Evolutionary conservation across 108 stramenopile genomes (phyloP).

Genomic region (Nitzschia putrida): DNA sequence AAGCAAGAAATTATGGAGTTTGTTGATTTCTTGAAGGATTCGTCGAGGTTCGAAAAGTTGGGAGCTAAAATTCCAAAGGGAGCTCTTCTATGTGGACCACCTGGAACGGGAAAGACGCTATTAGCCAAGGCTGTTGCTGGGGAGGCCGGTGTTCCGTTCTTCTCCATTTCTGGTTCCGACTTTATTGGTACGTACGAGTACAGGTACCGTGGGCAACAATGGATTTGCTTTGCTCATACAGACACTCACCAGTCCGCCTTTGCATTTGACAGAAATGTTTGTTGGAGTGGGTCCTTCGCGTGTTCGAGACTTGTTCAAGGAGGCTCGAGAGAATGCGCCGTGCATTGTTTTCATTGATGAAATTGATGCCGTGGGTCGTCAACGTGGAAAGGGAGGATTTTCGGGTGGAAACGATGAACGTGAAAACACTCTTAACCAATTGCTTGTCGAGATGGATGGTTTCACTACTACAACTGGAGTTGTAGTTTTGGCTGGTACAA

Average conservation of each 20-base stretch:
- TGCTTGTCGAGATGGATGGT: constrained; percentile 99
- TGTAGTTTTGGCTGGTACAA: constrained; percentile 92
- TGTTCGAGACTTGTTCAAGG: constrained; percentile 96
- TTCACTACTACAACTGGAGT: constrained; percentile 87
- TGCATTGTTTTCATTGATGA: constrained; percentile 99
- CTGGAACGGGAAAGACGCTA: constrained; percentile 95
- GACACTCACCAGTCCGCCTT: neutral
- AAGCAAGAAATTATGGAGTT: constrained; percentile 99
- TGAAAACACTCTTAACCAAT: constrained; percentile 98
- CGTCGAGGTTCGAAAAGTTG: constrained; percentile 85
- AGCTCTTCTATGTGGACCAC: constrained; percentile 92
- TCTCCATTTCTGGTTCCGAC: constrained; percentile 92
- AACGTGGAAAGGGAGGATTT: constrained; percentile 88
- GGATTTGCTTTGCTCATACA: constrained; percentile 1
- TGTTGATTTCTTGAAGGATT: constrained; percentile 92
- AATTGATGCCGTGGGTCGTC: constrained; percentile 98
- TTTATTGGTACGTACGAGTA: constrained; percentile 79
- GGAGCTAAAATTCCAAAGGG: constrained; percentile 98
- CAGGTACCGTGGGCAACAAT: neutral
- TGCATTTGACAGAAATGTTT: constrained; percentile 87
- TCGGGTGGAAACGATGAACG: constrained; percentile 93
- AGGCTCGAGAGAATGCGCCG: constrained; percentile 89
- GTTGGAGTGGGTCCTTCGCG: constrained; percentile 97
- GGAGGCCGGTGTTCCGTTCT: constrained; percentile 97
- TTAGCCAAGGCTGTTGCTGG: constrained; percentile 99